Base-by-base conservation (phyloP, 805 yeast species). In the Wickerhamiella cacticola region DNA sequence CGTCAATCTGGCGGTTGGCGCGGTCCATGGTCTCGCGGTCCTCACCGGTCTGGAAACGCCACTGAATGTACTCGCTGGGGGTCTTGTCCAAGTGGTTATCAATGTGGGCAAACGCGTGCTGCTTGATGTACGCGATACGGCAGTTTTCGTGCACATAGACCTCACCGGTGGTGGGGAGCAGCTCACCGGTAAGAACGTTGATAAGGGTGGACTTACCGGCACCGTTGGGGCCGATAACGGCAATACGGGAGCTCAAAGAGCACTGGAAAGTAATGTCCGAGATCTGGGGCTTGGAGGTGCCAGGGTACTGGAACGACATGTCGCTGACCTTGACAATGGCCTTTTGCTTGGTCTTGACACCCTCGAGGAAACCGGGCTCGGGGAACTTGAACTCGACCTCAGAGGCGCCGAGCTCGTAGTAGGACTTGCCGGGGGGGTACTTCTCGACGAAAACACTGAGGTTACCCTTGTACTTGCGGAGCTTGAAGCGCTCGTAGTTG, bases 41-140 rank as follows among this genome's bases (percentile, higher is more conserved):
- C 79, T 92, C 98, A 88, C 98, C 98, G 69, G 98, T 92, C 79
- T 92, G 98, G 96, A 89, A 92, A 82, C 98, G 92, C 98, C 98
- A 92, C 78, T 92, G 98, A 64, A 92, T 92, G 78, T 92, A 92
- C 79, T 92, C 98, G 66, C 96, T 87, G 68, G 98, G 98, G 67
- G 99, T 92, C 80, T 83, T 85, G 80, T 92, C 99, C 71, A 89
- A 79, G 71, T 92, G 98, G 69, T 83, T 79, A 74, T 94, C 99
- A 67, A 92, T 89, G 74, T 92, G 98, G 59, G 97, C 97, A 69
- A 92, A 92, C 72, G 98, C 98, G 73, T 94, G 98, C 78, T 92
- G 99, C 78, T 92, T 92, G 66, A 92, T 88, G 92, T 92, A 92
- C 67, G 97, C 99, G 66, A 92, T 92, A 82, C 98, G 95, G 79